Percentiles rank a stretch among this genome's conserved stretches.
phyloP scores from a whole-genome alignment of 371 early-diverging fungal genomes.

The Mortierella sp. region DNA sequence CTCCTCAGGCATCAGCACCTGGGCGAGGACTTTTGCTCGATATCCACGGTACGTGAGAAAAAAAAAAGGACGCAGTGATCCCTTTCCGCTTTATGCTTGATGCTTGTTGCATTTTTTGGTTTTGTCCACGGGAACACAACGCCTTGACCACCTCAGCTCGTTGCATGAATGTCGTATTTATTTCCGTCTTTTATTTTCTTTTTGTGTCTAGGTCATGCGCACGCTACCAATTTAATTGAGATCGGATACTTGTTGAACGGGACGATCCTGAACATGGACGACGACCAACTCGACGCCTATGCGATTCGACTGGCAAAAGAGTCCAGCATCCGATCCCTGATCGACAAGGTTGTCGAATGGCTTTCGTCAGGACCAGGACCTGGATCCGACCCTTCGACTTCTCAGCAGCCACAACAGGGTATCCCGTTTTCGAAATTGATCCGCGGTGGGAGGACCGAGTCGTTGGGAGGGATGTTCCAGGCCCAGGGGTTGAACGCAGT shows the following conservation, averaged over 20 bases:
- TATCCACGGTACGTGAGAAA: slow-evolving; percentile 37
- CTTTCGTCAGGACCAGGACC: neutral
- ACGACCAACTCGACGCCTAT: slow-evolving; percentile 11
- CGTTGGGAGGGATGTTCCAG: slow-evolving; percentile 49
- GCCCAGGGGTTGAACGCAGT: slow-evolving; percentile 24
- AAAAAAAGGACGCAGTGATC: neutral
- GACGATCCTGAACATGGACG: slow-evolving; percentile 14
- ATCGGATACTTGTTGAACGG: slow-evolving; percentile 42
- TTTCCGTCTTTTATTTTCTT: neutral
- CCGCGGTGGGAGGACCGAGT: slow-evolving; percentile 25
- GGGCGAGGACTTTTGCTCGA: slow-evolving; percentile 39
- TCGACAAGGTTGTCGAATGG: neutral
- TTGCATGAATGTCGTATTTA: neutral
- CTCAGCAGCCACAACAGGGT: neutral
- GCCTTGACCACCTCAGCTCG: neutral
- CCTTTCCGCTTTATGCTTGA: neutral
- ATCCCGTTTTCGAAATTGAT: slow-evolving; percentile 21
- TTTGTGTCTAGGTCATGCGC: slow-evolving; percentile 33
- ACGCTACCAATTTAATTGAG: slow-evolving; percentile 47
- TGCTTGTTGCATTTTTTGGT: neutral
- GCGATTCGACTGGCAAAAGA: neutral
- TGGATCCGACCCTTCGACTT: too few relatives aligned
- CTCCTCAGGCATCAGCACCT: neutral
- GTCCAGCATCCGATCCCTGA: slow-evolving; percentile 35
- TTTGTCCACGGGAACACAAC: neutral